Conservation (phyloP, 192 early-diverging fungal genomes). For the Linnemannia schmuckeri region DNA sequence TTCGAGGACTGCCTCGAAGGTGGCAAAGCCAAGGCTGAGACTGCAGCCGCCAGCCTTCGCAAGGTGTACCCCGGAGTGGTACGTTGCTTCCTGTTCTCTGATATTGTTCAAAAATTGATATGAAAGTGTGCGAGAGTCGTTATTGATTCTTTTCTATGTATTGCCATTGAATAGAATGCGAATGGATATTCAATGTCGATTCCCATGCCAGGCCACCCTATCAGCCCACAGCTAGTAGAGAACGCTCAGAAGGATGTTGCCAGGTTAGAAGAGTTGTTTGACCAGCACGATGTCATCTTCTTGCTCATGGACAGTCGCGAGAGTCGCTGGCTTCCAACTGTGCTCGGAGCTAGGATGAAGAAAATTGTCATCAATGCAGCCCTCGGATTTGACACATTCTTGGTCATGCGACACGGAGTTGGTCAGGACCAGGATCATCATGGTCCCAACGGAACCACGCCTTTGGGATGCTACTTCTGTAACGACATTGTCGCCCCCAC, state of each 20-base stretch:
- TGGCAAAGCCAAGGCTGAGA: slow-evolving; percentile 87
- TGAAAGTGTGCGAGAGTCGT: not conserved
- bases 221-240: slow-evolving; percentile 58
- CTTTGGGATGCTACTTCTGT: slow-evolving; percentile 97
- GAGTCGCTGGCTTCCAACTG: slow-evolving; percentile 94
- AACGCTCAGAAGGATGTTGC: slow-evolving; percentile 59
- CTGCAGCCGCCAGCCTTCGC: slow-evolving; percentile 83
- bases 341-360: slow-evolving; percentile 79
- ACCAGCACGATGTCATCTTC: slow-evolving; percentile 87
- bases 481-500: slow-evolving; percentile 98
- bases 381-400: slow-evolving; percentile 94
- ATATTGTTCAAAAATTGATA: not conserved
- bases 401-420: slow-evolving; percentile 96
- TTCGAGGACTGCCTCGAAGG: slow-evolving; percentile 93
- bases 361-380: slow-evolving; percentile 95
- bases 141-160: not conserved
- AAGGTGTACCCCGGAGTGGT: slow-evolving; percentile 87
- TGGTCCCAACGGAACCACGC: slow-evolving; percentile 10
- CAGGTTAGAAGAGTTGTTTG: slow-evolving; percentile 74
- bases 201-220: slow-evolving; percentile 97
- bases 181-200: slow-evolving; percentile 80
- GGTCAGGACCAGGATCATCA: slow-evolving; percentile 37
- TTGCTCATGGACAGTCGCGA: slow-evolving; percentile 96
- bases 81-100: slow-evolving; percentile 31
- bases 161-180: slow-evolving; percentile 63